Base-by-base conservation (phyloP, 306 rosid genomes). In the Potentilla sterilis region DNA sequence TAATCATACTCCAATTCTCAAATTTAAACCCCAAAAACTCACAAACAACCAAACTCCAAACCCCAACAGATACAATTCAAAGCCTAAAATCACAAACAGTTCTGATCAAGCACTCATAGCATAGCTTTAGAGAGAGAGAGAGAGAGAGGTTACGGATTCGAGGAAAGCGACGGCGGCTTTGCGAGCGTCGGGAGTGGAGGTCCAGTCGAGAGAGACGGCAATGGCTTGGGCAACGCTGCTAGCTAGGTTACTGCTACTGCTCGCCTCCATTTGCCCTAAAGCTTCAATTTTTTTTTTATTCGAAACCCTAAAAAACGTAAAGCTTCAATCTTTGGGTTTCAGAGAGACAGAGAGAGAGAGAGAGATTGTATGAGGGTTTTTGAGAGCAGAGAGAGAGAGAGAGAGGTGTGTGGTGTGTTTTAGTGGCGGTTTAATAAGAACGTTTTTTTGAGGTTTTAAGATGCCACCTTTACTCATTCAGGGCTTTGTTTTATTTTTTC, bases 171-270 rank as follows among this genome's bases (percentile, higher is more conserved):
- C 86, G 40, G 99, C 99, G 12, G 89, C 83, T 73, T 79, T 87
- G 28, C 97, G 92, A 48, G 92, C 87, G 21, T 88, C 83, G 22
- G 97, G 85, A 47, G 97, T 57, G 57, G 97, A 85, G 69, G 80
- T 75, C 97, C 97, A 95, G 87, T 90, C 93, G 55, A 92, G 90
- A 52, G 97, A 89, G 70, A 88, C 89, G 67, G 86, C 86, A 21
- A 95, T 95, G 74, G 99, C 97, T 80, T 83, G 82, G 64, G 99
- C 99, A 22, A 89, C 97, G 87, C 85, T 90, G 87, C 74, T 83
- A 22, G 87, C 86, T n/a, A 65, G 67, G 67, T 47, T 64, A 70
- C n/a, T 46, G 59, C 66, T 21, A 3, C 64, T 71, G 54, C 66
- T 69, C 1, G 82, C 88, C 32, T 85, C 97, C 99, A 95, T 95